These are phyloP conservation scores for Pythium pyrilobum DNA, from an alignment of 352 stramenopile species.

Conservation along the genomic window DNA sequence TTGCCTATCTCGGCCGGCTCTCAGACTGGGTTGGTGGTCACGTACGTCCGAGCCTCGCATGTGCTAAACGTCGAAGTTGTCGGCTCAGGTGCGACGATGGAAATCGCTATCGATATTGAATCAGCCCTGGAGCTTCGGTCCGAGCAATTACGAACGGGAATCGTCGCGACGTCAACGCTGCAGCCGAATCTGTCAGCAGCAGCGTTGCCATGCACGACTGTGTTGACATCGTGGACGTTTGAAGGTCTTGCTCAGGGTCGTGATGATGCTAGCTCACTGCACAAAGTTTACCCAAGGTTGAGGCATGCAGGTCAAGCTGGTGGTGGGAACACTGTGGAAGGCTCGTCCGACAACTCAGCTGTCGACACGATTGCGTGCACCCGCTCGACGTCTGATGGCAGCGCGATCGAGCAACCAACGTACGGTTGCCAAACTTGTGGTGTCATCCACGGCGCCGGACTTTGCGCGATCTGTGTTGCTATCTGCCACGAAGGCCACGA, in stretches of 20 bases:
- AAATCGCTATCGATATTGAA: constrained; percentile 19
- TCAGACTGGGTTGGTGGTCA: constrained; percentile 7
- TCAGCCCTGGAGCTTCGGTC: constrained; percentile 10
- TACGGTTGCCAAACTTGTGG: constrained; percentile 83
- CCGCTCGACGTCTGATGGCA: constrained; percentile 70
- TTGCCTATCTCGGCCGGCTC: not conserved
- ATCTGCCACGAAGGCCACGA: constrained; percentile 83
- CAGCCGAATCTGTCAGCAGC: not conserved
- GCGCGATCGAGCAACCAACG: constrained; percentile 68
- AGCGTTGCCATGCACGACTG: not conserved
- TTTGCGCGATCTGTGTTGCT: constrained; percentile 65
- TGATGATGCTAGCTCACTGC: not conserved
- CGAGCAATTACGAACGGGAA: constrained; percentile 4
- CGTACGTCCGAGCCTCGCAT: constrained; percentile 1
- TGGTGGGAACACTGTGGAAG: not conserved
- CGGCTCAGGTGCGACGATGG: constrained; percentile 5
- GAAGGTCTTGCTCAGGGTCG: not conserved
- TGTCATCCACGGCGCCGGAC: constrained; percentile 52
- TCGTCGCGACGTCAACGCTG: constrained; percentile 6
- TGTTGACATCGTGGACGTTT: constrained; percentile 16
- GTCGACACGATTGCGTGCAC: constrained; percentile 39
- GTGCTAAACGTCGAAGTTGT: constrained; percentile 12
- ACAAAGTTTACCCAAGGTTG: constrained; percentile 8
- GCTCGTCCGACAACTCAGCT: not conserved
- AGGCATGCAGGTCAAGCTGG: not conserved